Evolutionary conservation across 805 yeast genomes (phyloP), one percentile per base, ranked within the genome.

Genomic region (Torulaspora quercuum): DNA sequence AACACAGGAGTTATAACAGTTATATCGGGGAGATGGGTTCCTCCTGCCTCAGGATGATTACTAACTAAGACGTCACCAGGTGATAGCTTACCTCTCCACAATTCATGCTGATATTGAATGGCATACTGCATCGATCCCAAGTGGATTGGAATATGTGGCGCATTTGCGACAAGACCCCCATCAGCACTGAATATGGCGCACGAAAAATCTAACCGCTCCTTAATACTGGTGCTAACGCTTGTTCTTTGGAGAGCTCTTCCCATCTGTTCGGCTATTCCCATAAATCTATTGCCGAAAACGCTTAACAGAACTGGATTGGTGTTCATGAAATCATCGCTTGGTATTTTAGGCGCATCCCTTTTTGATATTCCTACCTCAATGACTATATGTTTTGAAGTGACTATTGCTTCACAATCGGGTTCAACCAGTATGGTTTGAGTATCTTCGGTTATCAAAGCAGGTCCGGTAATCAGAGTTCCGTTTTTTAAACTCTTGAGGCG

Each of bases 1-100:
- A 69, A 64, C 3, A 73, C 76, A 1, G 80, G 80, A 1, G 78
- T 69, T 13, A 74, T 69, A 19, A 74, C 70, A 1, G 79, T 74
- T 38, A 74, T 71, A 51, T 67, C 72, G 7, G 70, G 72, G 25
- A 67, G 50, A 45, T 67, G 72, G 5, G 70, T 65, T 14, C 72
- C 72, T 32, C 66, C 67, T 7, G 59, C 65, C 16, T 42, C 47
- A 4, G 72, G 72, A 35, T 57, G 60, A 37, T 67, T 67, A 6
- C 70, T 53, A 22, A 57, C 55, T 15, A 67, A 41, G 21, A 67
- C 59, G 46, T 67, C 72, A 29, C 71, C 71, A 22, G 57, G 61
- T 4, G 50, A 38, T 11, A 67, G 30, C 25, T 59, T 44, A 16
- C 47, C 57, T 5, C 55, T 53, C 71, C 71, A 66, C 38, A 45